These are phyloP conservation scores for Epichloe sp. DNA, from an alignment of 2,329 filamentous ascomycete species.

Conservation along the genomic window DNA sequence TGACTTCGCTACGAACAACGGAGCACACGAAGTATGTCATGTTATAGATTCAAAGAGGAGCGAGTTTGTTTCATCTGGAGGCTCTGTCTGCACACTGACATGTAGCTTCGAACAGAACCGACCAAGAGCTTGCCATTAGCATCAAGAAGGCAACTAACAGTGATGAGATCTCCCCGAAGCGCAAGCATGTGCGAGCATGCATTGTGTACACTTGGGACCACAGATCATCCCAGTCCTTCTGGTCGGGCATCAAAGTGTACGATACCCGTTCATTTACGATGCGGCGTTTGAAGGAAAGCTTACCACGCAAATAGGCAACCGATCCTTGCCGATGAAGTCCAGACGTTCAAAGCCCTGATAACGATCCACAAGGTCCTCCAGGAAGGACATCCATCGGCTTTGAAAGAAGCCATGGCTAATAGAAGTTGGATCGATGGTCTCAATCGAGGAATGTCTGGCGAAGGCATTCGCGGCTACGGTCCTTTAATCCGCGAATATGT, in stretches of 20 bases:
- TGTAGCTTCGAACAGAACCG: constrained; percentile 35
- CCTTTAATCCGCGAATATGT: constrained; percentile 95
- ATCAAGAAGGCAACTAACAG: constrained; percentile 57
- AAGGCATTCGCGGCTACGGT: constrained; percentile 80
- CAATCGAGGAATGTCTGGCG: constrained; percentile 67
- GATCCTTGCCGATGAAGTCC: constrained; percentile 94
- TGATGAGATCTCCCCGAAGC: constrained; percentile 56
- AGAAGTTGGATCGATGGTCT: constrained; percentile 86
- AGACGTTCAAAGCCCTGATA: constrained; percentile 97
- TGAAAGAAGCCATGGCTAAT: constrained; percentile 83
- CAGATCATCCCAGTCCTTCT: constrained; percentile 88
- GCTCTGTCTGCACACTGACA: not conserved
- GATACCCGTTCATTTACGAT: constrained; percentile 22
- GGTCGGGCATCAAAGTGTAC: constrained; percentile 97
- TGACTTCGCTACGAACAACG: constrained; percentile 19
- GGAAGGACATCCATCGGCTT: constrained; percentile 78
- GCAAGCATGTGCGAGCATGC: constrained; percentile 93
- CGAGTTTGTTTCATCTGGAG: not conserved
- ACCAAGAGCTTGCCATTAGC: constrained; percentile 55
- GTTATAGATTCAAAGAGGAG: not conserved
- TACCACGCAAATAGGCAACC: constrained; percentile 52
- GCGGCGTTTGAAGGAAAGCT: not conserved
- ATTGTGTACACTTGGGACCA: constrained; percentile 99
- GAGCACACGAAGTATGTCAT: constrained; percentile 24
- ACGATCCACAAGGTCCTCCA: constrained; percentile 96